Evolutionary conservation across 108 stramenopile genomes (phyloP).

Genomic region (Craspedostauros australis): DNA sequence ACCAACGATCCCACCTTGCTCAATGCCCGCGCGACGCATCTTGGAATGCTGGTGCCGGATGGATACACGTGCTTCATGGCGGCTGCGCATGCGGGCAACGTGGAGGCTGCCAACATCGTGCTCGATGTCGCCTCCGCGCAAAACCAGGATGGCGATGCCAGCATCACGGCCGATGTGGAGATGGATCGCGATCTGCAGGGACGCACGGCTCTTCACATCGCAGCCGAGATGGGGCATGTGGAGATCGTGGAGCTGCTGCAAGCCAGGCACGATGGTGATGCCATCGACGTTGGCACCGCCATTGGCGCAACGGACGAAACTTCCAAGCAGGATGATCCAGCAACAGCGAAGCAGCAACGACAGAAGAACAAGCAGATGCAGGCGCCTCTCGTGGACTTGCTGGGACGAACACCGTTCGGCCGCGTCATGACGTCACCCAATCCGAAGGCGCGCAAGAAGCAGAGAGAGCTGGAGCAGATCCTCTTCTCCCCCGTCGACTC

Average conservation of each 20-base stretch:
- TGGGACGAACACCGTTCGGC: constrained; percentile 63
- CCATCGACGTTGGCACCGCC: background rate
- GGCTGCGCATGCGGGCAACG: constrained; percentile 31
- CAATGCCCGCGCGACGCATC: constrained; percentile 25
- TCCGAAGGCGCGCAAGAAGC: constrained; percentile 37
- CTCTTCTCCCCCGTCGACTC: constrained; percentile 57
- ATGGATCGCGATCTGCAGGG: constrained; percentile 54
- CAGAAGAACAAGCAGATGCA: background rate
- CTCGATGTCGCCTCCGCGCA: constrained; percentile 11
- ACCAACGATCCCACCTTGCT: constrained; percentile 28
- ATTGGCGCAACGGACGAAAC: background rate
- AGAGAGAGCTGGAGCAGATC: constrained; percentile 27
- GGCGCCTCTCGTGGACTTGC: constrained; percentile 47
- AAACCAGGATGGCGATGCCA: background rate
- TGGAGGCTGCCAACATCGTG: constrained; percentile 23
- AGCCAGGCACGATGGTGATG: constrained; percentile 9
- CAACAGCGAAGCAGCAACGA: constrained; percentile 1
- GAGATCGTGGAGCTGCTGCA: constrained; percentile 48
- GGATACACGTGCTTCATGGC: constrained; percentile 75
- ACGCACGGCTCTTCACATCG: constrained; percentile 78
- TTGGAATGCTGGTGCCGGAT: constrained; percentile 55
- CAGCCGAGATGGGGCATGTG: constrained; percentile 50
- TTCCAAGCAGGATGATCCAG: background rate
- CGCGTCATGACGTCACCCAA: constrained; percentile 48
- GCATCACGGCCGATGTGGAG: background rate